Evolutionary conservation across 257 asterid species (phyloP), one percentile per base, ranked within the genome.

Genomic region (Cruciata laevipes): DNA sequence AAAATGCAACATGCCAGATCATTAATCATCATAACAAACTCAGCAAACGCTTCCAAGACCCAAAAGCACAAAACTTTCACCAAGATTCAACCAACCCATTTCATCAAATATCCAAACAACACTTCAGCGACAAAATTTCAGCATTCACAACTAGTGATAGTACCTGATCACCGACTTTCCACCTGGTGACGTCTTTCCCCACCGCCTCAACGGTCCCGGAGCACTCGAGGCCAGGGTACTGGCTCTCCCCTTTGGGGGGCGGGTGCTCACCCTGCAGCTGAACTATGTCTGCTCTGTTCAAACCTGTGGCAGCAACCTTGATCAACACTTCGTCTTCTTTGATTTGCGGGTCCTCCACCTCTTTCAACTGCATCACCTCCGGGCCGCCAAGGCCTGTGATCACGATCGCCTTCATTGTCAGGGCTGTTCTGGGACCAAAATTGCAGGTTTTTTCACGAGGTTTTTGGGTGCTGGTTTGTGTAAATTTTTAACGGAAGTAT

Each of bases 81-180:
- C 20, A 0, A 14, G 14, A 47, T 47, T 47, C 18, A 42, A 42
- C 51, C 5, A 18, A 42, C 51, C 51, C 0, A 42, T 5, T 42
- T 42, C 51, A 13, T 14, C 51, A 42, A 42, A 10, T 12, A 40
- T 11, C 18, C 51, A 42, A 11, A 13, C 49, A 17, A 13, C 49
- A 17, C 49, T 42, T 42, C 18, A 42, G 49, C 49, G 2, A 42
- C 5, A 12, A 12, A 42, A 42, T 13, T 3, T 40, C 47, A 40
- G 13, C 49, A 42, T 9, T 42, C 18, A 2, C 51, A 42, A 3
- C 55, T 16, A 47, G 53, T 44, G 52, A 13, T 40, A 40, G 47
- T 47, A 93, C 99, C 96, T 86, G 88, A 53, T 93, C 97, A 56
- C 97, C 99, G 69, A 86, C 69, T 73, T 90, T 93, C 97, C 97